Conservation (phyloP, 345 rosid species). For the Noccaea caerulescens region DNA sequence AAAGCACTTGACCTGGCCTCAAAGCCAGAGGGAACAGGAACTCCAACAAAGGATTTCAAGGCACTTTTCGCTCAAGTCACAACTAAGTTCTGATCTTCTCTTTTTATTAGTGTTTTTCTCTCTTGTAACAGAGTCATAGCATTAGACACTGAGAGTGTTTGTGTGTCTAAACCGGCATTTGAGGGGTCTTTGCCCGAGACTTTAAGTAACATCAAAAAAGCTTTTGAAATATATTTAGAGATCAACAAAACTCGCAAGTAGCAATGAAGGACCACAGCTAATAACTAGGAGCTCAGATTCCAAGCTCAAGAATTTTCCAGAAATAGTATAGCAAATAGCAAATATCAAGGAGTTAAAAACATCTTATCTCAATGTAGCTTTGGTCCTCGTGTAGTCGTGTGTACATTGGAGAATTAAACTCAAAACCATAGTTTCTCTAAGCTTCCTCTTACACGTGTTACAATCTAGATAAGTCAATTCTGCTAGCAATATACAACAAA, state of each 20-base stretch:
- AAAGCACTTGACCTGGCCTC: conserved; percentile 96
- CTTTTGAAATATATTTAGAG: conserved; percentile 30
- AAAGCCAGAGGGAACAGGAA: conserved; percentile 80
- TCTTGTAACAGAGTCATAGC: conserved; percentile 22
- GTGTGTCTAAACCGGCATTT: conserved; percentile 33
- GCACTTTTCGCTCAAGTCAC: conserved; percentile 73
- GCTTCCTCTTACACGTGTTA: conserved; percentile 36
- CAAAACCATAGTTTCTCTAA: conserved; percentile 16
- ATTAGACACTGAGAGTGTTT: conserved; percentile 29
- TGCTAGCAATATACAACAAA: conserved; percentile 38
- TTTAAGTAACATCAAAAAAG: conserved; percentile 34
- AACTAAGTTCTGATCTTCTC: conserved; percentile 56
- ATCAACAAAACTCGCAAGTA: conserved; percentile 22
- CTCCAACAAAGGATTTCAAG: conserved; percentile 88
- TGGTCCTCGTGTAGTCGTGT: conserved; percentile 32
- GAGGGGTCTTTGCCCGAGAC: conserved; percentile 26
- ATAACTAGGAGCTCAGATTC: conserved; percentile 36
- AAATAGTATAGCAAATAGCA: conserved; percentile 26
- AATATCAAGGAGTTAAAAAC: conserved; percentile 25
- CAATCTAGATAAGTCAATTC: conserved; percentile 36
- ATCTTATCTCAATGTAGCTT: conserved; percentile 40
- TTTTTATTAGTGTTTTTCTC: conserved; percentile 4
- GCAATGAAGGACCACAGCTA: conserved; percentile 36
- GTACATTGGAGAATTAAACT: conserved; percentile 33
- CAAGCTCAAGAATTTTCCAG: conserved; percentile 42